These are phyloP conservation scores for Raphidocelis subcapitata DNA, from an alignment of 139 green algal species.

Conservation along the genomic window DNA sequence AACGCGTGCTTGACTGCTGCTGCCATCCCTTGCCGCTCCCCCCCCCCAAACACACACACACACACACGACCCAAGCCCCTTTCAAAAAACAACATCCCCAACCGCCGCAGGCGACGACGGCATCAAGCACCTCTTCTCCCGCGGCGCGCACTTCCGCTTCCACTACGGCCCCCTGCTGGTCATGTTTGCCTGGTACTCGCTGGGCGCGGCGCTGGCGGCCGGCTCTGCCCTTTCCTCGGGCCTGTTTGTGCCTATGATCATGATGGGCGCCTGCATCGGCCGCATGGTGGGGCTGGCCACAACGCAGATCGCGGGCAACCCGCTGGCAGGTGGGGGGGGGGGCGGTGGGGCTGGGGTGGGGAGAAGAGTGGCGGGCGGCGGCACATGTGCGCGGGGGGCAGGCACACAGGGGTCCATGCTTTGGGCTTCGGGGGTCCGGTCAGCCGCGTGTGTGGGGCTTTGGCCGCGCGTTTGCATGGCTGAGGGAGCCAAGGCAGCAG, in stretches of 20 bases:
- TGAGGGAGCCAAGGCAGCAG: too few relatives aligned
- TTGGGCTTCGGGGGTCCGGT: too few relatives aligned
- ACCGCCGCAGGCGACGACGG: conserved; percentile 78
- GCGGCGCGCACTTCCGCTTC: conserved; percentile 83
- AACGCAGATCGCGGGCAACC: conserved; percentile 44
- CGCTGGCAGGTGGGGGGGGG: too few relatives aligned
- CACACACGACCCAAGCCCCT: too few relatives aligned
- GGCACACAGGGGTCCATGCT: too few relatives aligned
- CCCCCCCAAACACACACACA: too few relatives aligned
- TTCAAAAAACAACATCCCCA: background rate
- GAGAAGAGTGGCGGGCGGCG: background rate
- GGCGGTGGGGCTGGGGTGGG: too few relatives aligned
- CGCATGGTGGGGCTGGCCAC: conserved; percentile 52
- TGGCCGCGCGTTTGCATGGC: too few relatives aligned
- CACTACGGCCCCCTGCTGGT: conserved; percentile 66
- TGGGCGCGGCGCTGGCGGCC: conserved; percentile 38
- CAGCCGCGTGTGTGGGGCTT: background rate
- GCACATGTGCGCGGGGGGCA: too few relatives aligned
- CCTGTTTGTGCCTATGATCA: conserved; percentile 92
- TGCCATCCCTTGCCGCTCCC: too few relatives aligned
- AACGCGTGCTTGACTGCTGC: background rate
- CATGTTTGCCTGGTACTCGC: conserved; percentile 67
- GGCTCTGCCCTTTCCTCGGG: conserved; percentile 71
- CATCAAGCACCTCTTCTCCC: conserved; percentile 80
- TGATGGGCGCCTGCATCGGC: conserved; percentile 71